These are phyloP conservation scores for Talaromyces nanjingensis DNA, from an alignment of 495 filamentous ascomycete genomes.

Conservation along the genomic window DNA sequence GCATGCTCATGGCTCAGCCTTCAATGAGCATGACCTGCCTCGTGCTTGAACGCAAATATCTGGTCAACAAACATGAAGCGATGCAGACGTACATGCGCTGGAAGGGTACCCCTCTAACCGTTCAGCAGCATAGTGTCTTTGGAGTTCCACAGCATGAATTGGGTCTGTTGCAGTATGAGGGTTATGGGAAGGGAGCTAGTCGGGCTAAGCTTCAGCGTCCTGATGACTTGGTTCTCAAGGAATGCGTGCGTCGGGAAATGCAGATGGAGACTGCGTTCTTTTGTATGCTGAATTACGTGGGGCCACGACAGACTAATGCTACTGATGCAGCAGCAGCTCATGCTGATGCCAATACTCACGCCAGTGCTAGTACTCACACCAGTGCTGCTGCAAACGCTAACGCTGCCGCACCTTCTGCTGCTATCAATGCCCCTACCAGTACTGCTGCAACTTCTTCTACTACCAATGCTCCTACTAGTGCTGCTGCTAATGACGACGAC, in stretches of 20 bases:
- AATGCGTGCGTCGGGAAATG: constrained; percentile 40
- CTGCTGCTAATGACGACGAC: neutral
- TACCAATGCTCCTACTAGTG: too few species aligned
- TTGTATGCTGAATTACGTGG: neutral
- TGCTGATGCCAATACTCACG: neutral
- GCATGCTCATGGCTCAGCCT: constrained; percentile 55
- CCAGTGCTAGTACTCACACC: too few species aligned
- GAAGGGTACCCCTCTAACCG: constrained; percentile 14
- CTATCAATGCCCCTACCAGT: neutral
- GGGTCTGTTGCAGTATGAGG: constrained; percentile 43
- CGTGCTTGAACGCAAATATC: constrained; percentile 36
- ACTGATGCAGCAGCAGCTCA: neutral
- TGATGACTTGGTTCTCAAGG: constrained; percentile 49
- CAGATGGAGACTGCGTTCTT: constrained; percentile 22
- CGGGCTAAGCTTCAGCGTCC: constrained; percentile 36
- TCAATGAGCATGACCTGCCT: constrained; percentile 41
- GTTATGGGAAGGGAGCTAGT: constrained; percentile 33
- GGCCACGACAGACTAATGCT: neutral
- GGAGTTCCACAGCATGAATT: constrained; percentile 44
- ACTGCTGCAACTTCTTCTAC: too few species aligned
- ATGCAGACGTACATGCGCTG: constrained; percentile 36
- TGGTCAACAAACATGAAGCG: constrained; percentile 32
- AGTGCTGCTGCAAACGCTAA: neutral
- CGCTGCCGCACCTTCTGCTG: too few species aligned
- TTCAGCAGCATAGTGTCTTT: constrained; percentile 6